phyloP scores from a whole-genome alignment of 2,329 filamentous ascomycete species.

The Pseudocercospora musae region DNA sequence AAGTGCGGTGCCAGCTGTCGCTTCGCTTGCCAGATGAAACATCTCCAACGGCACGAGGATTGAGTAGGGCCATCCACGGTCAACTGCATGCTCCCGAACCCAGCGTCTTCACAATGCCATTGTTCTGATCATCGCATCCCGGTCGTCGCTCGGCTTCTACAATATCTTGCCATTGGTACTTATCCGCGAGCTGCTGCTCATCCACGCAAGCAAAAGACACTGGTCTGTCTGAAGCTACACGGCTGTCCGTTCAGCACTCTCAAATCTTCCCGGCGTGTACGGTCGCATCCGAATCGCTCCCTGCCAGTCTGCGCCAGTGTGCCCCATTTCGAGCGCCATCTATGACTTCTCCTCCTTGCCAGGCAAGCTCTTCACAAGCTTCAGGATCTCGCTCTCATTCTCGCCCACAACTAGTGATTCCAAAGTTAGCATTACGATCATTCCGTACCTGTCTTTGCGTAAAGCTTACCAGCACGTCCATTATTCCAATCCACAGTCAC shows the following conservation, averaged over 20 bases:
- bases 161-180: neutral
- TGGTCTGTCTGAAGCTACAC: neutral
- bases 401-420: conserved; percentile 61
- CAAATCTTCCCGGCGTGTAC: neutral
- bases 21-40: neutral
- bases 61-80: neutral
- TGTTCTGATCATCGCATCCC: neutral
- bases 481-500: conserved; percentile 94
- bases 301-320: neutral
- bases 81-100: conserved; percentile 17
- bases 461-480: conserved; percentile 64
- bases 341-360: conserved; percentile 36
- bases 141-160: neutral
- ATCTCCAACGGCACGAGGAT: neutral
- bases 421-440: neutral
- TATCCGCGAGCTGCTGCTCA: neutral
- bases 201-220: neutral
- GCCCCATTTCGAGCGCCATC: conserved; percentile 14
- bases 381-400: conserved; percentile 84
- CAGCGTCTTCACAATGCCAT: conserved; percentile 11
- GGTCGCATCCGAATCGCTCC: neutral
- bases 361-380: conserved; percentile 65
- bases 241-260: neutral
- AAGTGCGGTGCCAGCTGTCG: conserved; percentile 1
- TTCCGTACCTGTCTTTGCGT: neutral